phyloP scores from a whole-genome alignment of 352 stramenopile genomes.

The Phytophthora tentaculata region DNA sequence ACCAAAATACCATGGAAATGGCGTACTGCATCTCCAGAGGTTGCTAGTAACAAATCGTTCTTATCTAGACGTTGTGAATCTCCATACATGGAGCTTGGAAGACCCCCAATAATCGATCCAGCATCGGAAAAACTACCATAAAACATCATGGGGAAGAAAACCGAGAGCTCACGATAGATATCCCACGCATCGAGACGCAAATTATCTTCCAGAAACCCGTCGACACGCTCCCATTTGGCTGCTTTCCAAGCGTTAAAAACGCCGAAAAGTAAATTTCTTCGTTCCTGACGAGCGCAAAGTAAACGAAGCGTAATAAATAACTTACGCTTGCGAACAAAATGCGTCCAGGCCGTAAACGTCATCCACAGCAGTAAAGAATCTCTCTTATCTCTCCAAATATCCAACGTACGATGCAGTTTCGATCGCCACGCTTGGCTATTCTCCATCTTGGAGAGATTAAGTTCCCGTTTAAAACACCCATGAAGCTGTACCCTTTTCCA shows the following conservation, averaged over 20 bases:
- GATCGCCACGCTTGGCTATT: slow-evolving; percentile 50
- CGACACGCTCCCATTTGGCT: slow-evolving; percentile 65
- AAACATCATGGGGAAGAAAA: slow-evolving; percentile 67
- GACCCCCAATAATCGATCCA: slow-evolving; percentile 60
- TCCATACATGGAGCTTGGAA: slow-evolving; percentile 33
- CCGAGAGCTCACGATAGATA: slow-evolving; percentile 57
- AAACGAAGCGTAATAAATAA: slow-evolving; percentile 53
- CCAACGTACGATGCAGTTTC: slow-evolving; percentile 54
- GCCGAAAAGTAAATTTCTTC: slow-evolving; percentile 50
- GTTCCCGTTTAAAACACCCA: slow-evolving; percentile 62
- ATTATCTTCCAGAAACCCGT: slow-evolving; percentile 63
- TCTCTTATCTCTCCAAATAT: slow-evolving; percentile 51
- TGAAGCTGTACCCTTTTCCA: slow-evolving; percentile 67
- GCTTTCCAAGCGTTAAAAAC: slow-evolving; percentile 69
- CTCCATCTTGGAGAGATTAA: slow-evolving; percentile 53
- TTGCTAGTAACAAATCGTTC: slow-evolving; percentile 16
- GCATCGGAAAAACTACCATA: slow-evolving; percentile 66
- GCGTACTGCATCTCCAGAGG: slow-evolving; percentile 33
- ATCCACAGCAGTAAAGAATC: slow-evolving; percentile 31
- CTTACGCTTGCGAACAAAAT: slow-evolving; percentile 50
- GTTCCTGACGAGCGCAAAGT: slow-evolving; percentile 50
- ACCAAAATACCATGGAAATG: slow-evolving; percentile 55
- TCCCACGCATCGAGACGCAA: slow-evolving; percentile 66
- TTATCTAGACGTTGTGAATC: not conserved
- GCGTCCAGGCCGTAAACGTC: slow-evolving; percentile 56